phyloP scores from a whole-genome alignment of 345 rosid species.

The Brassica rapa region DNA sequence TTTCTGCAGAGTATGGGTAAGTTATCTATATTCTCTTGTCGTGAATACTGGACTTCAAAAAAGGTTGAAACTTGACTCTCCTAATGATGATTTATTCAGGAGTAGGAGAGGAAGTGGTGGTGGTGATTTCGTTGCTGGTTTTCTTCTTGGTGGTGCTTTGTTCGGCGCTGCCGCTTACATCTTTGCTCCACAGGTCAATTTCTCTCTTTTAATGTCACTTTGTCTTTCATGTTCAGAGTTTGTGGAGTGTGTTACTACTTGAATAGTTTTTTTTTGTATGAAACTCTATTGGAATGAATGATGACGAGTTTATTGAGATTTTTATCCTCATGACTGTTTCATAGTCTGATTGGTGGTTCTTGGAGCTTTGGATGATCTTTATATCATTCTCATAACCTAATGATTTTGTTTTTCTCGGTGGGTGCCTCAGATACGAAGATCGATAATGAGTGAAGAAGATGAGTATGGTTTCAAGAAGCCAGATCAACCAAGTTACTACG shows the following conservation, averaged over 20 bases:
- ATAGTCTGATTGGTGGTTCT: too few species aligned
- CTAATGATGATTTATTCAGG: slow-evolving; percentile 31
- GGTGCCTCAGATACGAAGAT: slow-evolving; percentile 72
- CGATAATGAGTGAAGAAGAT: slow-evolving; percentile 77
- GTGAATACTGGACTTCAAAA: background rate
- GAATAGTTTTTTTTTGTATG: background rate
- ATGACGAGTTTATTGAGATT: too few species aligned
- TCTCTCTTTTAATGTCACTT: too few species aligned
- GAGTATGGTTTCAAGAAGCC: slow-evolving; percentile 76
- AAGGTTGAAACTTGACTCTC: background rate
- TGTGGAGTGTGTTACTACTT: background rate
- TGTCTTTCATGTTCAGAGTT: too few species aligned
- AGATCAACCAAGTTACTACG: slow-evolving; percentile 71
- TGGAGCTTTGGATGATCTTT: too few species aligned
- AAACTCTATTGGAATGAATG: too few species aligned
- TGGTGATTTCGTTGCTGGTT: slow-evolving; percentile 82
- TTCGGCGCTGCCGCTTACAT: slow-evolving; percentile 76
- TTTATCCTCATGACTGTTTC: too few species aligned
- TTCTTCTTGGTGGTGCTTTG: slow-evolving; percentile 85
- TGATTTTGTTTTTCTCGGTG: too few species aligned
- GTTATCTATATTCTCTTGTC: background rate
- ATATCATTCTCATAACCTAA: background rate
- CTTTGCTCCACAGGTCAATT: slow-evolving; percentile 96
- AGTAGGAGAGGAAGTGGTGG: slow-evolving; percentile 52
- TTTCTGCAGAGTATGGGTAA: slow-evolving; percentile 64